Evolutionary conservation across 1,139 yeast genomes (phyloP).

Genomic region (Yamadazyma mexicana): DNA sequence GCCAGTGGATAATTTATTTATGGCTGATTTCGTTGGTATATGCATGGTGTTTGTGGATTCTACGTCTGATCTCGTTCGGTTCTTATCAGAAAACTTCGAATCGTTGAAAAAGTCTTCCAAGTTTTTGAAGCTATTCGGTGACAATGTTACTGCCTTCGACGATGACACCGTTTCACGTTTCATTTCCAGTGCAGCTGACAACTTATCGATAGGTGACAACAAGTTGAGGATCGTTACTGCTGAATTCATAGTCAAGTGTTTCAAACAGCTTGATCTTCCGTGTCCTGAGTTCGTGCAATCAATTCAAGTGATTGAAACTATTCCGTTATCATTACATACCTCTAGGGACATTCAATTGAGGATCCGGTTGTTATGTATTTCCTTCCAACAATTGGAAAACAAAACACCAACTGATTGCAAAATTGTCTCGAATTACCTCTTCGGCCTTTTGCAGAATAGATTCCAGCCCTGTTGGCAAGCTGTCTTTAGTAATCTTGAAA

Average conservation of each 20-base stretch:
- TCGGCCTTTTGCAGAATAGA: constrained; percentile 73
- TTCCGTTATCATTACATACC: constrained; percentile 67
- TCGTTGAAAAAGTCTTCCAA: constrained; percentile 20
- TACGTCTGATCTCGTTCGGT: not conserved
- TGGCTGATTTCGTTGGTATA: constrained; percentile 14
- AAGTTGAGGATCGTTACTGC: constrained; percentile 48
- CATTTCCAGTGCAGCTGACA: constrained; percentile 20
- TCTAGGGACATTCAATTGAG: constrained; percentile 77
- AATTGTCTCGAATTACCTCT: constrained; percentile 55
- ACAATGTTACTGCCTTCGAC: constrained; percentile 12
- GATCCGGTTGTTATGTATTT: constrained; percentile 59
- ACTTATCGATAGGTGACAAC: constrained; percentile 47
- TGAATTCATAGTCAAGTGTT: constrained; percentile 34
- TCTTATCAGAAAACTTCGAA: constrained; percentile 14
- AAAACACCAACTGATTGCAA: constrained; percentile 27
- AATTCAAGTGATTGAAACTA: constrained; percentile 64
- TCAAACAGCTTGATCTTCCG: constrained; percentile 23
- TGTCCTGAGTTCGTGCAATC: constrained; percentile 36
- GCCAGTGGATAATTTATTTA: constrained; percentile 8
- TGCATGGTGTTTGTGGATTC: constrained; percentile 8
- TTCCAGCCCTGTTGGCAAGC: constrained; percentile 89
- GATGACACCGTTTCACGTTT: constrained; percentile 1
- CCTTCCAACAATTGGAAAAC: constrained; percentile 43
- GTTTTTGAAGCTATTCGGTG: constrained; percentile 22
- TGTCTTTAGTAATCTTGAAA: constrained; percentile 59